Evolutionary conservation across 305 asterid genomes (phyloP), one percentile per base, ranked within the genome.

Genomic region (Withania somnifera): DNA sequence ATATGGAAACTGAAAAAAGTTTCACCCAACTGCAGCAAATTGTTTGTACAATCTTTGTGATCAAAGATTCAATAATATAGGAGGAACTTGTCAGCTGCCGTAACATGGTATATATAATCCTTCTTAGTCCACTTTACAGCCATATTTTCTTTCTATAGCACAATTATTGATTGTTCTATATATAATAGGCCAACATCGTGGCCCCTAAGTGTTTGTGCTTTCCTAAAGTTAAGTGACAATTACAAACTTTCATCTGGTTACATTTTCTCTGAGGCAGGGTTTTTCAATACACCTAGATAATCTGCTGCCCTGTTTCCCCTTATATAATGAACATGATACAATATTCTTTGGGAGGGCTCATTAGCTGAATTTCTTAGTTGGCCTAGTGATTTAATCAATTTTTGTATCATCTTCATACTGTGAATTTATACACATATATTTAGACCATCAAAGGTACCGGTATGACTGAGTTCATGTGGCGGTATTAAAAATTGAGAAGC

Each of bases 1-100:
- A 76, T 58, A 58, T 77, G 76, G 32, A 22, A 42, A 20, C 80
- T 64, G 20, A 20, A 75, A 22, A 20, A 58, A 19, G 28, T 60
- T n/a, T 81, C 38, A 14, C 51, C 79, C 7, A 22, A 73, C n/a
- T 8, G 83, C 76, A n/a, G 80, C 77, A 77, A 66, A 78, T 81
- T 56, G 34, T 77, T 60, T 42, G 81, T 81, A 42, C 60, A 54
- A 13, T 20, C 64, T 75, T 28, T 15, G 32, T 75, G 80, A 50
- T 75, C 63, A 50, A 50, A 73, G 24, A 52, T 58, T 24, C 58
- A 73, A 73, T 47, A 14, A 8, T 17, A 51, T 11, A 14, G 17
- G 26, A 75, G 80, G 63, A 17, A 75, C 80, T 51, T 75, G 63
- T 73, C 45, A 50, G 80, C 80, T 28, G 22, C 2, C 58, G 60